Base-by-base conservation (phyloP, 257 asterid genomes). In the Parsonsia alboflavescens region DNA sequence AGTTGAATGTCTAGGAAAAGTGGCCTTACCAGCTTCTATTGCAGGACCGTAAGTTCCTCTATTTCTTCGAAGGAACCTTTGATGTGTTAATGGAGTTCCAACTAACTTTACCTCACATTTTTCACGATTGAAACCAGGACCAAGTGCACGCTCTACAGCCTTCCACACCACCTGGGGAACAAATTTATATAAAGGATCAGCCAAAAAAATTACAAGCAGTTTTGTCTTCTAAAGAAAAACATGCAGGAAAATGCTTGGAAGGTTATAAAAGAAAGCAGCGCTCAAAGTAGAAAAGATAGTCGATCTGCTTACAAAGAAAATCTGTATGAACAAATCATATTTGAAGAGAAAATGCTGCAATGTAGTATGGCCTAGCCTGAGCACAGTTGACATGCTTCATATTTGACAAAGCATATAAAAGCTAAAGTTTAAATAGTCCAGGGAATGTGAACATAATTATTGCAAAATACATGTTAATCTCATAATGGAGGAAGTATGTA, bases 21-120 rank as follows among this genome's bases (percentile, higher is more conserved):
- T 77, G 68, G 75, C 88, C 85, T 88, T 73, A 6, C 98, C 97
- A 2, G 96, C 96, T 76, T 90, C 84, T 67, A 93, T 89, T 56
- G 97, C 98, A 0, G 98, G 97, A n/a, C 98, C 98, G 52, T 93
- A 93, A 1, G 95, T 93, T 64, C 98, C 98, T 75, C 95, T 82
- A 50, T 87, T 84, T 71, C 98, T 79, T 66, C 97, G 65, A 9
- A 93, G 92, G 79, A 93, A 93, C 77, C 96, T 80, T 77, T 90
- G 82, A 83, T 93, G 98, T 58, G 98, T 93, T 52, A 91, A 80
- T 76, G 98, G 98, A 66, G 92, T 87, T 71, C 98, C 98, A 2
- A 90, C 92, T 73, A 91, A 84, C 82, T 91, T 90, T 59, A 93
- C 98, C 80, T 91, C 97, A 58, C 98, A 93, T 67, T 85, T 93